phyloP scores from a whole-genome alignment of 2,329 filamentous ascomycete genomes.

The Cordyceps cicadae region DNA sequence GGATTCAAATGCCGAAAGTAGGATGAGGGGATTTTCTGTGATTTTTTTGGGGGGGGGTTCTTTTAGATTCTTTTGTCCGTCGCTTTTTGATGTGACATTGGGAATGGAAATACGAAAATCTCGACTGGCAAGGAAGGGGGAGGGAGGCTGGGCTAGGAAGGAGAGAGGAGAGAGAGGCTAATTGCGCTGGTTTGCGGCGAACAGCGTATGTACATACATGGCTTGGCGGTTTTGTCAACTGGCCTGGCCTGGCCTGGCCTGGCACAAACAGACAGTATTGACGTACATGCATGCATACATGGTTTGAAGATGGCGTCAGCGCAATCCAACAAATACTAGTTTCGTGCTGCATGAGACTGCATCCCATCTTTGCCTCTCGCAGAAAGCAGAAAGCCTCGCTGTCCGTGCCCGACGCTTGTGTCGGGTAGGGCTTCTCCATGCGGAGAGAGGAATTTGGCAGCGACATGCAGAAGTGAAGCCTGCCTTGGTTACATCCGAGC shows the following conservation, averaged over 20 bases:
- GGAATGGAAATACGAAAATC: neutral
- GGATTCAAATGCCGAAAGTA: neutral
- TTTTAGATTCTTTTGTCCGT: too few species aligned
- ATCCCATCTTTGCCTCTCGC: neutral
- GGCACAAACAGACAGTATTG: neutral
- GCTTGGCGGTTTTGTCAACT: neutral
- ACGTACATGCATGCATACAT: too few species aligned
- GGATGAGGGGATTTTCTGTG: neutral
- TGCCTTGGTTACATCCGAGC: conserved; percentile 3
- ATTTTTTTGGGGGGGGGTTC: neutral
- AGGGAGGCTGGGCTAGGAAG: neutral
- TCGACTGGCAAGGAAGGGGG: neutral
- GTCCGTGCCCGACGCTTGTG: neutral
- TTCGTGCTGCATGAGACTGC: neutral
- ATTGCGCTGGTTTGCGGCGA: neutral
- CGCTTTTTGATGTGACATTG: neutral
- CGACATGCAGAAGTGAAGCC: neutral
- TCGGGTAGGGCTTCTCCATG: neutral
- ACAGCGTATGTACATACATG: neutral
- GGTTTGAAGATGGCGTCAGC: neutral
- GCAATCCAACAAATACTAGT: neutral
- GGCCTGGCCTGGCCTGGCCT: too few species aligned
- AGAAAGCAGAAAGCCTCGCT: neutral
- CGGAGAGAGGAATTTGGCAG: neutral
- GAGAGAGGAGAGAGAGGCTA: neutral